A percentile compares a stretch with the other conserved stretches of the same genome.
phyloP scores from a whole-genome alignment of 1,284 basidiomycete genomes.

The Ganoderma multipileum region DNA sequence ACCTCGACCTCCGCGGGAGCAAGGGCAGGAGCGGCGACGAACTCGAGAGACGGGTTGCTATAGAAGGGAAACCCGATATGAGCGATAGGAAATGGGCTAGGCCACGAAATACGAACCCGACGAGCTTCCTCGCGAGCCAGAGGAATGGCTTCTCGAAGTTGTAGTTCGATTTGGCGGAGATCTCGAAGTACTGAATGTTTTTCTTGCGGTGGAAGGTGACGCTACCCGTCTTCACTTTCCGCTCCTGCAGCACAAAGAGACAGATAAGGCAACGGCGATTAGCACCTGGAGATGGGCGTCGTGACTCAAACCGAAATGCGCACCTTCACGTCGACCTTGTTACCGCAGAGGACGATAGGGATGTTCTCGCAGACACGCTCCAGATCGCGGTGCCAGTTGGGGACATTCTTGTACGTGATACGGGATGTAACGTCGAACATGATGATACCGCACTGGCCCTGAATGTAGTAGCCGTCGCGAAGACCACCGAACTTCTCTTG shows the following conservation, averaged over 20 bases:
- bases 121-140: conserved; percentile 98
- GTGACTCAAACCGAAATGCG: conserved; percentile 30
- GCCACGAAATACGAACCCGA: conserved; percentile 70
- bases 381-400: conserved; percentile 99
- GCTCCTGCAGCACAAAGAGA: conserved; percentile 71
- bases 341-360: conserved; percentile 98
- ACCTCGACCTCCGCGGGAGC: conserved; percentile 94
- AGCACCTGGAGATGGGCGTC: neutral
- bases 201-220: conserved; percentile 99
- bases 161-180: conserved; percentile 99
- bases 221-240: conserved; percentile 98
- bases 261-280: conserved; percentile 10
- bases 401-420: conserved; percentile 99
- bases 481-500: conserved; percentile 99
- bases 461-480: conserved; percentile 98
- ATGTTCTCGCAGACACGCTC: conserved; percentile 99
- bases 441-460: conserved; percentile 99
- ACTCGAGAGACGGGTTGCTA: conserved; percentile 90
- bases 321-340: conserved; percentile 99
- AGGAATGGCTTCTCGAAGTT: conserved; percentile 99
- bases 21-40: conserved; percentile 96
- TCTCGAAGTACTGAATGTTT: conserved; percentile 99
- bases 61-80: neutral
- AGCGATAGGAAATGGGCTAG: neutral
- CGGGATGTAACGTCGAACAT: conserved; percentile 99